Base-by-base conservation (phyloP, 495 filamentous ascomycete genomes). In the Glonium stellatum region DNA sequence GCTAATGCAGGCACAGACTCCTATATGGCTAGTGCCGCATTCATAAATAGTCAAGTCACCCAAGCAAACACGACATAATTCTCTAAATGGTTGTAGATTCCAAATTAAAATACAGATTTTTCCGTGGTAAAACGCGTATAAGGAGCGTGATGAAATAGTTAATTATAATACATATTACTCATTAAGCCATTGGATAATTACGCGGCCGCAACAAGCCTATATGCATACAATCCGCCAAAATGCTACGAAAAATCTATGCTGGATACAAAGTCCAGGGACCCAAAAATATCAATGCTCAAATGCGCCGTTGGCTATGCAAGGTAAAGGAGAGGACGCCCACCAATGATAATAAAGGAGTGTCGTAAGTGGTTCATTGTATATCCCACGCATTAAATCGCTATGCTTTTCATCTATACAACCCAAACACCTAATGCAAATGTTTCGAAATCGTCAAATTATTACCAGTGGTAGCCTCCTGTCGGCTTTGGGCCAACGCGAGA, bases 401-500 rank as follows among this genome's bases (percentile, higher is more conserved):
- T 18, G 39, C 39, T 44, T 44, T 18, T 18, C 39, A 44, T 15
- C 12, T 44, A 13, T 11, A 11, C 18, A 15, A 13, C 39, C 39
- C 12, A 3, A 11, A 4, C 39, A 1, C 39, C 13, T 13, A 44
- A 44, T 25, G 5, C 31, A 51, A 31, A 31, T 6, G 6, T 31
- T 31, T 31, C 27, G 6, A 31, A 31, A 31, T 6, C 6, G 6
- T 31, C 27, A 31, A 6, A 31, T 23, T 22, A 51, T 51, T 22
- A 18, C 21, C 13, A 8, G 19, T 15, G 18, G 15, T 51, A 51
- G 19, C 25, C 21, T 23, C 48, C 48, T 6, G 48, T 51, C 13
- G 48, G 48, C 48, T 51, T 51, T 4, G 48, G 48, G 48, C 48
- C 48, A 27, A 23, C 25, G 44, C 13, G 44, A 22, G 48, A 51